phyloP scores from a whole-genome alignment of 2,329 filamentous ascomycete genomes.

The Aciculosporium take region DNA sequence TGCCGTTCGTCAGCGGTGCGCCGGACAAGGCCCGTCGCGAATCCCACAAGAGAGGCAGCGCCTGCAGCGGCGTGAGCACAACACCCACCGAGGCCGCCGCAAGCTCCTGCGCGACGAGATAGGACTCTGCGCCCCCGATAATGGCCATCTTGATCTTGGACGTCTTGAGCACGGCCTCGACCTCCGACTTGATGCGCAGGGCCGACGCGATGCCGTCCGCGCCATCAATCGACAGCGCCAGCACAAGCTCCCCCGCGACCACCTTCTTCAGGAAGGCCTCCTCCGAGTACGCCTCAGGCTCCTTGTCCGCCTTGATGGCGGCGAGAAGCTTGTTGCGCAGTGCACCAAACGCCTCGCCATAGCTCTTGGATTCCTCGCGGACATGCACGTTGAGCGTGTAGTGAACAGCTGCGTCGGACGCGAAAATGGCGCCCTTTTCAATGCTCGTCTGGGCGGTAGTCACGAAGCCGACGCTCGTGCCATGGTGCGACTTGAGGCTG shows the following conservation, averaged over 20 bases:
- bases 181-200: slow-evolving; percentile 41
- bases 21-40: slow-evolving; percentile 47
- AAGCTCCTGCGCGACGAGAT: slow-evolving; percentile 43
- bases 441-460: slow-evolving; percentile 34
- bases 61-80: slow-evolving; percentile 44
- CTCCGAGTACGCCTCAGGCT: slow-evolving; percentile 31
- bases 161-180: slow-evolving; percentile 29
- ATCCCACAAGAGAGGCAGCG: slow-evolving; percentile 43
- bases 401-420: slow-evolving; percentile 40
- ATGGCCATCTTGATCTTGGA: slow-evolving; percentile 38
- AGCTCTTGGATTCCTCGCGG: slow-evolving; percentile 27
- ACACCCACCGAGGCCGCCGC: slow-evolving; percentile 42
- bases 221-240: slow-evolving; percentile 46
- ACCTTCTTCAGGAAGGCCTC: slow-evolving; percentile 38
- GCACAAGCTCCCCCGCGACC: slow-evolving; percentile 35
- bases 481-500: slow-evolving; percentile 30
- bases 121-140: slow-evolving; percentile 48
- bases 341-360: slow-evolving; percentile 37
- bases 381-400: slow-evolving; percentile 36
- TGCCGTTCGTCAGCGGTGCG: slow-evolving; percentile 52
- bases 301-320: slow-evolving; percentile 24
- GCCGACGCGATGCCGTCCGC: slow-evolving; percentile 48
- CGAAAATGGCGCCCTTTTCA: slow-evolving; percentile 36
- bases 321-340: slow-evolving; percentile 40
- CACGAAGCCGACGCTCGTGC: slow-evolving; percentile 44